Base-by-base conservation (phyloP, 2,329 filamentous ascomycete genomes). In the Ilyonectria mors-panacis region DNA sequence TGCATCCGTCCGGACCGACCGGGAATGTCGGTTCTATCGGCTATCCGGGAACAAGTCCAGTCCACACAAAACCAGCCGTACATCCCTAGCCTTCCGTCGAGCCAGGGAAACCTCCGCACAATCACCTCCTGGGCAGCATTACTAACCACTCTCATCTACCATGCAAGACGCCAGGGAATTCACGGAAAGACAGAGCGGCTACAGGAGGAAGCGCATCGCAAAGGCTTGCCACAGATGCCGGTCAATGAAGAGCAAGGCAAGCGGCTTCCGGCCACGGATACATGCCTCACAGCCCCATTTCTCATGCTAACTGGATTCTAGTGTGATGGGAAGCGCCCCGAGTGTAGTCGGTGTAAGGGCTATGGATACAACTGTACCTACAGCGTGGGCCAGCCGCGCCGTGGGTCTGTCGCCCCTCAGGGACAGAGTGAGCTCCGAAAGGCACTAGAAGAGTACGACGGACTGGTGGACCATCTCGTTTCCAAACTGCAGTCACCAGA, bases 151-250 rank as follows among this genome's bases (percentile, higher is more conserved):
- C 13, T 10, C 33, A 37, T 3, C 9, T 37, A 12, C 33, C 33
- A 37, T 37, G 33, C 10, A 37, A 37, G 33, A 37, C 33, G 33
- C 33, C 1, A 37, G 10, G 13, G 33, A 37, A 10, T 10, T 8
- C 4, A 6, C 33, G 9, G 33, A 15, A 15, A 10, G 10, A 10
- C 33, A 37, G 33, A 15, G 33, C 33, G 33, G 33, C 33, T 48
- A 35, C 51, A 66, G 62, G 51, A 26, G 75, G 13, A 71, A 68
- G 59, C 73, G 75, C 6, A 71, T 76, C 19, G 70, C 72, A 15
- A 69, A 72, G 17, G 75, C 75, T 21, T 76, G 75, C 48, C 66
- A 76, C 21, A 71, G 66, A 21, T 76, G 75, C 60, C 70, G 74
- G 10, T 26, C 63, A 15, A 75, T 74, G 70, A 76, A 76, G 51